A percentile compares a stretch with the other conserved stretches of the same genome.
phyloP scores from a whole-genome alignment of 2,329 filamentous ascomycete genomes.

The Arthrobotrys entomopaga region DNA sequence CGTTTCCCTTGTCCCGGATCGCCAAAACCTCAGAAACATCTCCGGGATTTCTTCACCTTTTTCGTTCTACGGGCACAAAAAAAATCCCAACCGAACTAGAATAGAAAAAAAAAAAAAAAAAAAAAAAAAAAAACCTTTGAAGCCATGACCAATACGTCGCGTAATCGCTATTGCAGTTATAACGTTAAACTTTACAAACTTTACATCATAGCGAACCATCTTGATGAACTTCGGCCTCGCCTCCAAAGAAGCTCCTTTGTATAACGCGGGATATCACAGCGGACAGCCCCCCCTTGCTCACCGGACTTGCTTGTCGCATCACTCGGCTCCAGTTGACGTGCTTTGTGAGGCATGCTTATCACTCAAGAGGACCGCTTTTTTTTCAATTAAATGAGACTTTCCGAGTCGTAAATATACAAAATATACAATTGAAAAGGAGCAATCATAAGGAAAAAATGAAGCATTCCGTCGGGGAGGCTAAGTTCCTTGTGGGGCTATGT shows the following conservation, averaged over 20 bases:
- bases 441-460: conserved; percentile 22
- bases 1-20: conserved; percentile 25
- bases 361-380: conserved; percentile 31
- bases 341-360: conserved; percentile 53
- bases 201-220: conserved; percentile 49
- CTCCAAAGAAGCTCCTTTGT: conserved; percentile 29
- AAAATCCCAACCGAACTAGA: conserved; percentile 6
- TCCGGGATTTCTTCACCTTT: conserved; percentile 18
- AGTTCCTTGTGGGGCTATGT: conserved; percentile 49
- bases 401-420: conserved; percentile 2
- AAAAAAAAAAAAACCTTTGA: no score
- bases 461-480: conserved; percentile 38
- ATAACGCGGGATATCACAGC: conserved; percentile 6
- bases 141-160: conserved; percentile 48
- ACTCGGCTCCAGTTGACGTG: conserved; percentile 33
- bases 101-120: conserved; percentile 26
- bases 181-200: conserved; percentile 54
- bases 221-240: conserved; percentile 32
- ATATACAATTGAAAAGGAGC: conserved; percentile 18
- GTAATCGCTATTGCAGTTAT: conserved; percentile 40
- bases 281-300: not conserved
- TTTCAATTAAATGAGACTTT: conserved; percentile 3
- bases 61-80: conserved; percentile 9
- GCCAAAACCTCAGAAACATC: conserved; percentile 20
- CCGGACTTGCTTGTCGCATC: conserved; percentile 39